Percentiles rank a stretch among this genome's conserved stretches.
These are phyloP conservation scores for Leccinum olivaceopallidum DNA, from an alignment of 768 basidiomycete genomes.

Conservation along the genomic window DNA sequence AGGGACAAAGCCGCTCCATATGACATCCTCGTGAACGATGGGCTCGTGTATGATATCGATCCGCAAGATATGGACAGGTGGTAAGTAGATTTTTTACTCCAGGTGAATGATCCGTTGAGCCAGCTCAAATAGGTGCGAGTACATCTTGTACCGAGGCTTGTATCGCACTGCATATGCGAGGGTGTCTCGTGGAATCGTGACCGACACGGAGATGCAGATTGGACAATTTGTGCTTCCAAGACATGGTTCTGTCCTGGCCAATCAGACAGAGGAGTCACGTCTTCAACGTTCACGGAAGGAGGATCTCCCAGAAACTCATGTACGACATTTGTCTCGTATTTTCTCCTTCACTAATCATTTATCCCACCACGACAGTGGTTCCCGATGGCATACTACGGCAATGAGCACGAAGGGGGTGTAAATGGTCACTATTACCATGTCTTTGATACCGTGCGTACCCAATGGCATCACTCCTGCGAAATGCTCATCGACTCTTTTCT, in stretches of 20 bases:
- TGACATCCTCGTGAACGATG: constrained; percentile 74
- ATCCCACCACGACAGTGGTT: constrained; percentile 57
- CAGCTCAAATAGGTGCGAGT: constrained; percentile 69
- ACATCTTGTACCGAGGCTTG: constrained; percentile 81
- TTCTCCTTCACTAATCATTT: not conserved
- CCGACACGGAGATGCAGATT: constrained; percentile 89
- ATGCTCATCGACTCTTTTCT: constrained; percentile 3
- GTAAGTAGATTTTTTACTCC: constrained; percentile 35
- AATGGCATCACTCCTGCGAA: not conserved
- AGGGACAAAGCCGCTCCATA: constrained; percentile 73
- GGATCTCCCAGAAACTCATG: constrained; percentile 62
- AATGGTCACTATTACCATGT: constrained; percentile 80
- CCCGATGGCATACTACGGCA: constrained; percentile 68
- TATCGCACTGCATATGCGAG: constrained; percentile 83
- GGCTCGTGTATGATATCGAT: constrained; percentile 79
- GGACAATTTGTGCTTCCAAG: constrained; percentile 80
- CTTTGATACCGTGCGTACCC: constrained; percentile 58
- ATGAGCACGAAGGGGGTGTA: constrained; percentile 52
- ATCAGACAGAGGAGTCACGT: constrained; percentile 61
- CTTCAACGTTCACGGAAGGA: constrained; percentile 71
- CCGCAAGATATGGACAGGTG: constrained; percentile 69
- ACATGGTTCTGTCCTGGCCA: constrained; percentile 49
- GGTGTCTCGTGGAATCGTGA: constrained; percentile 78
- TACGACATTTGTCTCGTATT: constrained; percentile 33
- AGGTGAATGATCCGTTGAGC: not conserved